These are phyloP conservation scores for Metschnikowia cubensis DNA, from an alignment of 805 yeast species.

Conservation along the genomic window DNA sequence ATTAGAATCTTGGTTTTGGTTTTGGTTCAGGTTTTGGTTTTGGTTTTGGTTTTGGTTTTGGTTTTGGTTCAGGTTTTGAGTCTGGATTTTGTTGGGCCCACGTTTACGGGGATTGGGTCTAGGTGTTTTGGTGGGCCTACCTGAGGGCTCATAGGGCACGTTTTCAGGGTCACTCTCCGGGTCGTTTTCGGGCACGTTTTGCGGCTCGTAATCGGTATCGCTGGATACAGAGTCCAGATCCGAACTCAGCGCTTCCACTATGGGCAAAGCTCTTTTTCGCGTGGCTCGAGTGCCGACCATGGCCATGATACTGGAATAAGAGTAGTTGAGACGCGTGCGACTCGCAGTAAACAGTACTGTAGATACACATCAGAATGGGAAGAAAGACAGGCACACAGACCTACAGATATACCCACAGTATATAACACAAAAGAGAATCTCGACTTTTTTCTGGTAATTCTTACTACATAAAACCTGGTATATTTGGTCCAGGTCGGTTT, in stretches of 20 bases:
- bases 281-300: neutral
- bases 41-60: neutral
- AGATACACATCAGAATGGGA: no score
- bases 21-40: neutral
- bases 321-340: conserved; percentile 3
- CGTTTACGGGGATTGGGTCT: neutral
- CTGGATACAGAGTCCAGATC: neutral
- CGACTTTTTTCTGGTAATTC: no score
- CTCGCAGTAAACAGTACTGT: neutral
- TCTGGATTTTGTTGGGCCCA: neutral
- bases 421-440: no score
- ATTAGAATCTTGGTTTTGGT: neutral
- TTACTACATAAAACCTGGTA: no score
- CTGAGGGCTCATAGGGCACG: no score
- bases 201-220: neutral
- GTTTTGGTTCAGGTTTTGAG: neutral
- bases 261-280: conserved; percentile 1
- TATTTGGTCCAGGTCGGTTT: no score
- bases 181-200: neutral
- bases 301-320: neutral
- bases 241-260: neutral
- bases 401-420: no score
- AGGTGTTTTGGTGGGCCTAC: neutral
- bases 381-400: no score
- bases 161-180: no score